These are phyloP conservation scores for Aspergillus bertholletiae DNA, from an alignment of 495 filamentous ascomycete genomes.

Conservation along the genomic window DNA sequence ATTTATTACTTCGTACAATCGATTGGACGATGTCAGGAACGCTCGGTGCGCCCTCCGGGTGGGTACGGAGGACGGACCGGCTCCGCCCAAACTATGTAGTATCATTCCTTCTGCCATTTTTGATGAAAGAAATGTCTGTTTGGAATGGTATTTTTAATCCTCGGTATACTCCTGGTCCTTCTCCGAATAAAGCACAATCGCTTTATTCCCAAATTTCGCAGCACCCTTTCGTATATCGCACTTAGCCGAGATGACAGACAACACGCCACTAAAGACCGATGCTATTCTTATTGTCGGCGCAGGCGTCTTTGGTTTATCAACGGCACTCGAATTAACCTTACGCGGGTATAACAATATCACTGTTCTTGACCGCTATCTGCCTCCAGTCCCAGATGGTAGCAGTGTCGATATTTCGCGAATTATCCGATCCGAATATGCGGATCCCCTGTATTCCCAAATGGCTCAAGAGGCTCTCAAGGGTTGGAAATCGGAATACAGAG, in stretches of 20 bases:
- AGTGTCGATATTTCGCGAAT: slow-evolving; percentile 64
- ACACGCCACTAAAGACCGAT: slow-evolving; percentile 19
- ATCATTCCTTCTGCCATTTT: too few species aligned
- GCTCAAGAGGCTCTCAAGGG: slow-evolving; percentile 54
- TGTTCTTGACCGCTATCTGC: slow-evolving; percentile 55
- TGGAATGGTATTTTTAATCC: neutral
- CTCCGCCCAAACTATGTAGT: neutral
- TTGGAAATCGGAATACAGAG: slow-evolving; percentile 54
- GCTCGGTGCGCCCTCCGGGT: too few species aligned
- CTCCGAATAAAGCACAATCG: neutral
- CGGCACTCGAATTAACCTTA: slow-evolving; percentile 22
- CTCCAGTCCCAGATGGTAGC: slow-evolving; percentile 52
- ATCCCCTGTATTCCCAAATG: slow-evolving; percentile 61
- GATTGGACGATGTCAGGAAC: too few species aligned
- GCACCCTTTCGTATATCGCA: neutral
- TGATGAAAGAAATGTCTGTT: neutral
- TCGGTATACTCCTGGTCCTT: neutral
- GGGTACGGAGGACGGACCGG: slow-evolving; percentile 1
- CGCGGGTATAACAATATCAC: slow-evolving; percentile 27
- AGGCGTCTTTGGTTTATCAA: slow-evolving; percentile 30
- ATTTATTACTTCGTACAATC: too few species aligned
- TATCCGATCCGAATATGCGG: slow-evolving; percentile 68
- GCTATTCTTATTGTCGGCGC: slow-evolving; percentile 36
- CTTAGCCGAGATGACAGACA: neutral
- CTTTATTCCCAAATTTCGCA: neutral